These are phyloP conservation scores for Zygosaccharomyces pseudorouxii DNA, from an alignment of 805 yeast genomes.

Conservation along the genomic window DNA sequence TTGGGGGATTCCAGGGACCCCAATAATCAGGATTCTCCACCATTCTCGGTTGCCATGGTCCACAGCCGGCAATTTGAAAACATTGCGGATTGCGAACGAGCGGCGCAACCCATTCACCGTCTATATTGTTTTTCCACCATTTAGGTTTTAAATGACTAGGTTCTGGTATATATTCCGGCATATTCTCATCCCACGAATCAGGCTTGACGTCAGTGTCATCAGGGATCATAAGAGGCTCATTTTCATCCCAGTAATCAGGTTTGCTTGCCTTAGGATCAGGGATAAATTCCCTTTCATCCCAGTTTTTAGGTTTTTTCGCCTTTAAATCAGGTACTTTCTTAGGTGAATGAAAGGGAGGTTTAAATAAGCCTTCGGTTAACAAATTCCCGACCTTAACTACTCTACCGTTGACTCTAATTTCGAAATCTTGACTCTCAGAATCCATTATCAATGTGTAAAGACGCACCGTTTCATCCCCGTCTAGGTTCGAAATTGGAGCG, in stretches of 20 bases:
- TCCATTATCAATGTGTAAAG: constrained; percentile 74
- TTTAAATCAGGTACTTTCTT: constrained; percentile 50
- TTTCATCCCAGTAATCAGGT: constrained; percentile 85
- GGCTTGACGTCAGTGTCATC: constrained; percentile 71
- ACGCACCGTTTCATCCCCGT: constrained; percentile 50
- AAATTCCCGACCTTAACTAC: constrained; percentile 66
- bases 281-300: constrained; percentile 69
- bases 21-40: constrained; percentile 64
- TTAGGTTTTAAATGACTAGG: constrained; percentile 65
- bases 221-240: constrained; percentile 55
- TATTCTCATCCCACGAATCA: constrained; percentile 71
- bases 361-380: constrained; percentile 49
- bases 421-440: constrained; percentile 56
- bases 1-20: constrained; percentile 76
- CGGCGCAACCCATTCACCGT: constrained; percentile 81
- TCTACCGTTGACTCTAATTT: constrained; percentile 79
- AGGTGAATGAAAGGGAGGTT: constrained; percentile 70
- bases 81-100: constrained; percentile 71
- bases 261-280: constrained; percentile 65
- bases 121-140: constrained; percentile 87
- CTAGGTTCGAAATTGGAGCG: constrained; percentile 58
- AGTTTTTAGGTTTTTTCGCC: constrained; percentile 67
- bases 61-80: constrained; percentile 61
- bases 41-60: constrained; percentile 67
- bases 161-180: constrained; percentile 55